Evolutionary conservation across 2,329 filamentous ascomycete species (phyloP).

Genomic region (Alternaria gansuensis): DNA sequence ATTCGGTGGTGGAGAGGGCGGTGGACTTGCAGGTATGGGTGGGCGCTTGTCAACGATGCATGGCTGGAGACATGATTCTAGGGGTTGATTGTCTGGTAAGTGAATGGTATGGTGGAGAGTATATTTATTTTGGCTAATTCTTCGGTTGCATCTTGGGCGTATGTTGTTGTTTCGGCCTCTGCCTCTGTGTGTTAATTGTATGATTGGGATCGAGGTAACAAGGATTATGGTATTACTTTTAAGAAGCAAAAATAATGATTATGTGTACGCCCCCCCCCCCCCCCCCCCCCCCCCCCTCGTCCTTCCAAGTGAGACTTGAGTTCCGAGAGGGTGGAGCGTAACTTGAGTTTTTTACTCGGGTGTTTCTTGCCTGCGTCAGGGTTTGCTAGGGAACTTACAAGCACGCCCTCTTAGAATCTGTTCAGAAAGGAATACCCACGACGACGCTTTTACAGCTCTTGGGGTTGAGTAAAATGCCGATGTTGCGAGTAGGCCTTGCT

Average conservation of each 20-base stretch:
- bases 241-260: not conserved
- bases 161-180: not conserved
- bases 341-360: too few relatives aligned
- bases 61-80: slow-evolving; percentile 32
- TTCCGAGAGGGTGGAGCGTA: too few relatives aligned
- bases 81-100: slow-evolving; percentile 18
- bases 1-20: slow-evolving; percentile 23
- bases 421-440: too few relatives aligned
- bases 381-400: too few relatives aligned
- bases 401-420: too few relatives aligned
- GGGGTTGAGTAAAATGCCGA: not conserved
- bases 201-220: not conserved
- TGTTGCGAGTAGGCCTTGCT: not conserved
- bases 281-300: not conserved
- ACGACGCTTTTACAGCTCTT: too few relatives aligned
- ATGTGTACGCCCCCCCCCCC: not conserved
- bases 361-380: too few relatives aligned
- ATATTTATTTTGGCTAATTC: not conserved
- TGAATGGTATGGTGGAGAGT: not conserved
- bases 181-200: not conserved
- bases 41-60: slow-evolving; percentile 23
- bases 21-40: slow-evolving; percentile 17
- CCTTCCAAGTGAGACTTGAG: too few relatives aligned
- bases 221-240: not conserved
- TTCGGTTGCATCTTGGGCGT: not conserved